Base-by-base conservation (phyloP, 2,329 filamentous ascomycete genomes). In the Fusarium dimerum region DNA sequence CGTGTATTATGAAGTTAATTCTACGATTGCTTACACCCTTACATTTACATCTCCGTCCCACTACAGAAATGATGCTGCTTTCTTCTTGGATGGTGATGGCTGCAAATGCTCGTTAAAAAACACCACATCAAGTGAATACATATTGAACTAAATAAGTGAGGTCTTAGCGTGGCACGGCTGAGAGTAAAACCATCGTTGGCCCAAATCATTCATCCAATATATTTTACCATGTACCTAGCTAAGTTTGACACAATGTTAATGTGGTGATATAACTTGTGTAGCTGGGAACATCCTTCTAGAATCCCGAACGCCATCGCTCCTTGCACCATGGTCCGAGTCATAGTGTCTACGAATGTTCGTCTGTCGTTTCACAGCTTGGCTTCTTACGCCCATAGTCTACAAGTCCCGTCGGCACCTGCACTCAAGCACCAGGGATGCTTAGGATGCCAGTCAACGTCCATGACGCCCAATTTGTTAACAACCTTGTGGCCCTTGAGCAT, bases 391-490 rank as follows among this genome's bases (percentile, higher is more conserved):
- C 93, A 99, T 69, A 99, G 74, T 66, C 93, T 86, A 73, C 91
- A 90, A 13, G 89, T 96, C 40, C 93, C 93, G 77, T 99, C 94
- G 2, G 93, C 92, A 62, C 94, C 94, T 43, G 92, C 93, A 77
- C 89, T 95, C 48, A 96, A 87, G 73, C 89, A 88, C 94, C 94
- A 97, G 2, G 93, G 91, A 73, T 97, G 90, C 58, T 83, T 84
- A 6, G 92, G 91, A 77, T 99, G 94, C 95, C 95, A 99, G 67
- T 96, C 90, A 29, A 99, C 77, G 70, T 96, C 93, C 78, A 97
- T 80, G 15, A 97, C 92, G 60, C 94, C 94, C 52, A 99, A 75
- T 61, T 92, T 88, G 67, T 84, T 88, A 67, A 89, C 88, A 3
- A 97, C 86, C 73, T 88, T 89, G 75, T 99, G 94, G 1, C 94